Base-by-base conservation (phyloP, 495 filamentous ascomycete genomes). In the Trypethelium eluteriae region DNA sequence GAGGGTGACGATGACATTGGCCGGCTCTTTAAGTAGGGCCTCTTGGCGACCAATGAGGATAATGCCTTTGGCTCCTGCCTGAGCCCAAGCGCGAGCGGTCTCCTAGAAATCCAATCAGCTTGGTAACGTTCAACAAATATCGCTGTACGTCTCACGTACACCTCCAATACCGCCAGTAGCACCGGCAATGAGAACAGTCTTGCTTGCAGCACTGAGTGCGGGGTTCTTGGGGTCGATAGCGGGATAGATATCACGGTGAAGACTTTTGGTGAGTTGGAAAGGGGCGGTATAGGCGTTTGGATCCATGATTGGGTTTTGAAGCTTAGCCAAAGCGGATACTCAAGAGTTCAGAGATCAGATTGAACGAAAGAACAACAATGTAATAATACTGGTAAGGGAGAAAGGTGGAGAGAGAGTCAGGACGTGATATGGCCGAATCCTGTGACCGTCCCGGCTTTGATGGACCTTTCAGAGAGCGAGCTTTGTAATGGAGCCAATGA, bases 131-230 rank as follows among this genome's bases (percentile, higher is more conserved):
- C 7, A 14, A 44, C n/a, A n/a, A n/a, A 44, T 12, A 6, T 12
- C 12, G 5, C 39, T 44, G 6, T 44, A 12, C 12, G n/a, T 25
- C 7, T n/a, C 16, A 16, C 63, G 46, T 69, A 71, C 70, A 0
- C 66, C 68, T 49, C 70, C 70, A 62, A 72, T 69, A 5, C 70
- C 70, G 14, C 62, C 63, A 12, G 66, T 69, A 38, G 69, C 70
- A 36, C 70, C 70, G 3, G 70, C 70, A 62, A 72, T 70, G 9
- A 72, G 62, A 38, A 72, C 62, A 56, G 70, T 70, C 59, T 72
- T 72, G 2, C 70, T 68, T n/a, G 18, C 38, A 12, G 61, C 46
- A 39, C 49, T 62, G 57, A 69, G 64, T 39, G 66, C 62, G 32
- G 38, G 39, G 10, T 46, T 69, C 64, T 62, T 38, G 16, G 67